Conservation (phyloP, 1,284 basidiomycete species). For the Ceratobasidium sp. region DNA sequence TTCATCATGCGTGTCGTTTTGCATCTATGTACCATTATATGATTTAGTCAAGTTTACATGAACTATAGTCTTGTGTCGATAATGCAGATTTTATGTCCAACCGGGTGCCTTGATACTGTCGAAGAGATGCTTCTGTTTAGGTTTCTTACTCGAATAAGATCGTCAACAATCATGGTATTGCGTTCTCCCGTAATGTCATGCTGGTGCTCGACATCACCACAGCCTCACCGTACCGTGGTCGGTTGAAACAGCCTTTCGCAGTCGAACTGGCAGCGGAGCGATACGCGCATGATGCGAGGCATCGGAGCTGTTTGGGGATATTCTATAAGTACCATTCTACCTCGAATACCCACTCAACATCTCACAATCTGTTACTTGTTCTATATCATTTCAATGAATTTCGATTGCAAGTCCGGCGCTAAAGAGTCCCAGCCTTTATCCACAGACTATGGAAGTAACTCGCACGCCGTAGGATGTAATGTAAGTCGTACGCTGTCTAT, state of each 20-base stretch:
- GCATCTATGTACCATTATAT: too few species aligned
- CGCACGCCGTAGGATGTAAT: not conserved
- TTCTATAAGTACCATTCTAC: not conserved
- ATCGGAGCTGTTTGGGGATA: not conserved
- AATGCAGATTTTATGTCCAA: too few species aligned
- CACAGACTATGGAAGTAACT: not conserved
- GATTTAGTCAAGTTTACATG: too few species aligned
- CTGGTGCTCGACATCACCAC: not conserved
- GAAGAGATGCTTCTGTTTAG: too few species aligned
- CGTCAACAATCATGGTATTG: too few species aligned
- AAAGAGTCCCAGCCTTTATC: constrained; percentile 1
- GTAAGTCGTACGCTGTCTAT: not conserved
- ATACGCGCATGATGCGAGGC: not conserved
- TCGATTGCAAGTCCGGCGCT: not conserved
- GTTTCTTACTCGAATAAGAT: too few species aligned
- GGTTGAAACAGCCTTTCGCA: not conserved
- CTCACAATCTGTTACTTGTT: not conserved
- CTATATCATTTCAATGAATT: not conserved
- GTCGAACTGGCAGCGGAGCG: not conserved
- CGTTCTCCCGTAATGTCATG: too few species aligned
- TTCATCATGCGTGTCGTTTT: not conserved
- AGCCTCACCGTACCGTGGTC: not conserved
- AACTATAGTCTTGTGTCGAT: too few species aligned
- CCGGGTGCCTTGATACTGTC: too few species aligned
- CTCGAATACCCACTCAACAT: not conserved